phyloP scores from a whole-genome alignment of 2,329 filamentous ascomycete genomes.

The Grosmannia serpens region DNA sequence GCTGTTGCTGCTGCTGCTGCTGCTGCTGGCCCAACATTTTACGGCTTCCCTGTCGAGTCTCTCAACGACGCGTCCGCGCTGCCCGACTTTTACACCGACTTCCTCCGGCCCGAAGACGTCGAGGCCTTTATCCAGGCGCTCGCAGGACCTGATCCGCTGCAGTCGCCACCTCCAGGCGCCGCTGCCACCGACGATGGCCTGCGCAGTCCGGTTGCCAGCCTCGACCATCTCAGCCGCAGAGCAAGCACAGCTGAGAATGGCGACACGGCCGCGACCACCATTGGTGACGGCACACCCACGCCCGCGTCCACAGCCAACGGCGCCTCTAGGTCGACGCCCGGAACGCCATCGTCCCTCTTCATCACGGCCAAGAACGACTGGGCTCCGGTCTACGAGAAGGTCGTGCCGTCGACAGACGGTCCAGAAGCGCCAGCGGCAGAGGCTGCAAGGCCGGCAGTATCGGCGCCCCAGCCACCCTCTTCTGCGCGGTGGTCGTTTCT shows the following conservation, averaged over 20 bases:
- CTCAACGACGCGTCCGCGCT: constrained; percentile 56
- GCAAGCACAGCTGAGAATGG: not conserved
- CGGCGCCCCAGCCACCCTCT: not conserved
- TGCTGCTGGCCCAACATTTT: constrained; percentile 15
- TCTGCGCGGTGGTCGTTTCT: not conserved
- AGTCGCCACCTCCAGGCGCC: constrained; percentile 30
- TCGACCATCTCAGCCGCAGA: constrained; percentile 21
- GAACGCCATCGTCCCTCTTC: constrained; percentile 32
- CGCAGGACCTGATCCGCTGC: constrained; percentile 64
- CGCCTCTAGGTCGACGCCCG: constrained; percentile 17
- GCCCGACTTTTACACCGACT: constrained; percentile 72
- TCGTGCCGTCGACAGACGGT: constrained; percentile 21
- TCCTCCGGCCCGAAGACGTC: constrained; percentile 61
- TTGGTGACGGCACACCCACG: not conserved
- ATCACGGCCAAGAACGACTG: constrained; percentile 93
- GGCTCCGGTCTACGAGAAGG: constrained; percentile 71
- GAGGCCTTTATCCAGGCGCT: constrained; percentile 71
- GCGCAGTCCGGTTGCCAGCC: constrained; percentile 25
- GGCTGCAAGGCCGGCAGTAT: not conserved
- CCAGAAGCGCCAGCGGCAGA: not conserved
- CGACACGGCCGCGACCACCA: not conserved
- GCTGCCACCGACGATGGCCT: constrained; percentile 35
- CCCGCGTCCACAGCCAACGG: constrained; percentile 17
- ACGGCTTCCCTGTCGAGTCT: constrained; percentile 49
- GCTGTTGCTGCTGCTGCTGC: not conserved